A percentile compares a stretch with the other conserved stretches of the same genome.
phyloP scores from a whole-genome alignment of 1,139 yeast species.

The Blastobotrys indianensis region DNA sequence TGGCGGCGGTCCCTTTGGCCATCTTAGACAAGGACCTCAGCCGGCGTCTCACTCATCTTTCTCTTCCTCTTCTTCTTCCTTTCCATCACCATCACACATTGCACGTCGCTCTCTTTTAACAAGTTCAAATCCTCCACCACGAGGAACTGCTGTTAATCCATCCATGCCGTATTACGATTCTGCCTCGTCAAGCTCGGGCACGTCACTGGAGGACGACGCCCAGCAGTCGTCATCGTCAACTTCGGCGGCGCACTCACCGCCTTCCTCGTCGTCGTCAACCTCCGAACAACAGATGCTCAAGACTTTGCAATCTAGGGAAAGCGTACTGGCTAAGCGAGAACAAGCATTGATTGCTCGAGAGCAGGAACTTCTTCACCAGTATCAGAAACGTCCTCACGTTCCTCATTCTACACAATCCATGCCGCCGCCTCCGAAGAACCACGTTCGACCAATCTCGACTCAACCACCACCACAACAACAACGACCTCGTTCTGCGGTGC shows the following conservation, averaged over 20 bases:
- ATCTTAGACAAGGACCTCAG: not conserved
- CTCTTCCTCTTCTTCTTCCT: constrained; percentile 1
- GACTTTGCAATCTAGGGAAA: constrained; percentile 17
- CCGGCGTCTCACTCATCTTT: not conserved
- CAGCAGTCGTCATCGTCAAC: too few species aligned
- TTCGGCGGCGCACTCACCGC: too few species aligned
- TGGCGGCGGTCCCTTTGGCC: not conserved
- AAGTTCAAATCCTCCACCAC: not conserved
- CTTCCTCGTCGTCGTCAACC: too few species aligned
- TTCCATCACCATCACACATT: not conserved
- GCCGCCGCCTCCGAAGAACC: constrained; percentile 1
- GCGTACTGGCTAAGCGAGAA: constrained; percentile 20
- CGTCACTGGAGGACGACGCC: too few species aligned
- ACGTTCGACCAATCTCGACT: not conserved
- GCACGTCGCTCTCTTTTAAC: too few species aligned
- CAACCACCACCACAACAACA: constrained; percentile 12
- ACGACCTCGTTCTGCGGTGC: constrained; percentile 8
- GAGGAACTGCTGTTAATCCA: too few species aligned
- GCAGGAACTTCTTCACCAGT: constrained; percentile 18
- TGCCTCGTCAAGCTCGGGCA: too few species aligned
- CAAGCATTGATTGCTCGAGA: constrained; percentile 22
- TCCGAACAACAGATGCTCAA: not conserved
- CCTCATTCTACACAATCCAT: constrained; percentile 4
- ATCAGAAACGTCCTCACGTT: constrained; percentile 3
- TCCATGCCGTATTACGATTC: too few species aligned